These are phyloP conservation scores for Serpula lacrymans DNA, from an alignment of 768 basidiomycete species.

Conservation along the genomic window DNA sequence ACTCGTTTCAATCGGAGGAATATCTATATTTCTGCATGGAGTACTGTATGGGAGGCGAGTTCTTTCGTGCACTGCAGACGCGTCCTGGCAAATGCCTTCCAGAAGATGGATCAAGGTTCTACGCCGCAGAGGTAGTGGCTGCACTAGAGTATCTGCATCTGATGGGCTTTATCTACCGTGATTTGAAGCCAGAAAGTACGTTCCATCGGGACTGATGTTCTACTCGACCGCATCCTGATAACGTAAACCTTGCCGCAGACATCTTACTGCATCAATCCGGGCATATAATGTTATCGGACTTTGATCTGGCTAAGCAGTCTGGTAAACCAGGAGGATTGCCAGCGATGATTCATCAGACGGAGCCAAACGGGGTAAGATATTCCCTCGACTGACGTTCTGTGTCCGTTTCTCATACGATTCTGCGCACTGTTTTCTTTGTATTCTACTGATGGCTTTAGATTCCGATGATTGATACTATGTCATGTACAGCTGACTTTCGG, in stretches of 20 bases:
- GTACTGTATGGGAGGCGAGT: constrained; percentile 99
- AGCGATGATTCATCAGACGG: constrained; percentile 80
- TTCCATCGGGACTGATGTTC: constrained; percentile 19
- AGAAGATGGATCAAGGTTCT: constrained; percentile 95
- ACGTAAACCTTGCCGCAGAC: constrained; percentile 47
- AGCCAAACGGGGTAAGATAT: constrained; percentile 77
- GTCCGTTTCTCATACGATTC: constrained; percentile 9
- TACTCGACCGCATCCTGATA: constrained; percentile 2
- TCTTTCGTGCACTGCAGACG: constrained; percentile 96
- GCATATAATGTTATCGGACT: constrained; percentile 99
- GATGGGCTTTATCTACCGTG: constrained; percentile 99
- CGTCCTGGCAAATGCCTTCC: constrained; percentile 95
- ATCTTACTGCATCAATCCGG: constrained; percentile 97
- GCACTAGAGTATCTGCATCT: constrained; percentile 98
- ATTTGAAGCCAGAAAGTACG: constrained; percentile 99
- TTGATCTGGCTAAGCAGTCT: constrained; percentile 97
- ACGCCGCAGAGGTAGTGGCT: constrained; percentile 97
- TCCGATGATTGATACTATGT: constrained; percentile 94
- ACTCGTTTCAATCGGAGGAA: constrained; percentile 97
- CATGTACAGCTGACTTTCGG: constrained; percentile 95
- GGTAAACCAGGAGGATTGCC: constrained; percentile 82
- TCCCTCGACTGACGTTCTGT: constrained; percentile 7
- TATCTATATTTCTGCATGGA: constrained; percentile 99
- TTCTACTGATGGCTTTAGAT: constrained; percentile 44
- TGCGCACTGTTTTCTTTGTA: constrained; percentile 1